Evolutionary conservation across 768 basidiomycete species (phyloP), one percentile per base, ranked within the genome.

Genomic region (Russula emetica): DNA sequence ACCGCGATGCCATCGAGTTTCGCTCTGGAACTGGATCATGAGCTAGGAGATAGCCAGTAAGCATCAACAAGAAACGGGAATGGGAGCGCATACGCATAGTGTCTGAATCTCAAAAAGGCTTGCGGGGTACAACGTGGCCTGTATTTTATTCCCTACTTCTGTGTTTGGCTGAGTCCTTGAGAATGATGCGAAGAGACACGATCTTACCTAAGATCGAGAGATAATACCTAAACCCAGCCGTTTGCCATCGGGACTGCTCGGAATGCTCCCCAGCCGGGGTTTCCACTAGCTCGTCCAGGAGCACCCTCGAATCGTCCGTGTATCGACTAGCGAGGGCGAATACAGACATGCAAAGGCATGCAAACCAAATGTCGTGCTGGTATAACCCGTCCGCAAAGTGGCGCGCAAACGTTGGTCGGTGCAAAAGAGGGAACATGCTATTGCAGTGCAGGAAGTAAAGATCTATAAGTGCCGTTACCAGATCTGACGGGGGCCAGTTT

Each of bases 401-500:
- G 18, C 78, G 78, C 42, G 83, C 76, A 69, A 94, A 93, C 0
- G 86, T 85, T 6, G 84, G 84, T 24, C 80, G 80, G 70, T 93
- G 90, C 32, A 94, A 76, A 22, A 94, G 74, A 9, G 90, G 90
- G 60, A 84, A 78, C 40, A 82, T 76, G 32, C 72, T 69, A 69
- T 92, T 88, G 55, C 79, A 73, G 63, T 85, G 78, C 2, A 74
- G 67, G 69, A 96, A 96, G 71, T 84, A 94, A 32, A 86, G 76
- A 42, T 83, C 75, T 67, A 94, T 82, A 34, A 97, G 78, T 20
- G 68, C 71, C 32, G 74, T 70, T 9, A 81, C 81, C 20, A 93
- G 81, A 62, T 87, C 85, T 18, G 74, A 70, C 0, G 89, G 83
- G 44, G 92, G 93, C 54, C 89, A 86, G 2, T 70, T 76, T 73